Evolutionary conservation across 2,329 filamentous ascomycete genomes (phyloP), one percentile per base, ranked within the genome.

Genomic region (Nothomitra cinnamomea): DNA sequence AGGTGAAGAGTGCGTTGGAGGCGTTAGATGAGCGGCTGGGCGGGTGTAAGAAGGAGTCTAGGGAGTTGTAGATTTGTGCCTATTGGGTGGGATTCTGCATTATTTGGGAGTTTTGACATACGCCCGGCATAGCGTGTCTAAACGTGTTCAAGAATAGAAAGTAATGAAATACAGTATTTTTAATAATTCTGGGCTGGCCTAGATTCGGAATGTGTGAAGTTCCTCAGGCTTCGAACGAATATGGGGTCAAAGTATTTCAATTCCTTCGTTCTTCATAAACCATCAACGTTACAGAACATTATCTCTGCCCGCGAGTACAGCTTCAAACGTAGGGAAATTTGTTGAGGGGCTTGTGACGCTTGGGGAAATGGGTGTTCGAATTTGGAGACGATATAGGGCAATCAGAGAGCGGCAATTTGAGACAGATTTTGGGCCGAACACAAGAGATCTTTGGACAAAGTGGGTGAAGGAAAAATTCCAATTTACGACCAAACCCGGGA

Each of bases 241-340:
- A 47, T 15, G 13, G 38, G 45, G 24, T 13, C 13, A 32, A 49
- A 32, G 45, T 49, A 49, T 32, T 47, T 49, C 45, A 49, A 49
- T 49, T 49, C 28, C 25, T 49, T 49, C 45, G 15, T 35, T 49
- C 24, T 49, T 49, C 45, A 49, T 49, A 32, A 49, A 28, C 6
- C 45, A 35, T 49, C 24, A 49, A 49, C 45, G 45, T 49, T 49
- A 49, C 19, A 49, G 45, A 28, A 49, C 45, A 49, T 49, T 49
- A 32, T 24, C 45, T 35, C 24, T 19, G 25, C 22, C 24, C n/a
- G 45, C 45, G 24, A 49, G 45, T 49, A 21, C n/a, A 49, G n/a
- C 32, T 28, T 32, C 45, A 49, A 49, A 49, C 15, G 38, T 41
- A 41, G 17, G 38, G 38, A 13, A 24, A 28, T n/a, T 21, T 25